These are phyloP conservation scores for Xerocomellus chrysenteron DNA, from an alignment of 768 basidiomycete genomes.

Conservation along the genomic window DNA sequence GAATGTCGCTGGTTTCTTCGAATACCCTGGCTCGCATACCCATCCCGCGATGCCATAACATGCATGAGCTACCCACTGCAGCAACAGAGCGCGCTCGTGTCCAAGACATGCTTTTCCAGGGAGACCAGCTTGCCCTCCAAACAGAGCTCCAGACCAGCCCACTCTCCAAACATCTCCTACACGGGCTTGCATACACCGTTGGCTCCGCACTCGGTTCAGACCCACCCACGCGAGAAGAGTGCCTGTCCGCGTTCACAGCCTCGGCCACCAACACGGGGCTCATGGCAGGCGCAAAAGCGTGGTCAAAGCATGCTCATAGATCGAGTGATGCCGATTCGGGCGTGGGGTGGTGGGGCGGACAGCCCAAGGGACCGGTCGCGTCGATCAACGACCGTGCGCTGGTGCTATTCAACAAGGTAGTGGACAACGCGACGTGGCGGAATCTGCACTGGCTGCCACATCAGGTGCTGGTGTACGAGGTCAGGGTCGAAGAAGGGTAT, in stretches of 20 bases:
- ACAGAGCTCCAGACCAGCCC: slow-evolving; percentile 25
- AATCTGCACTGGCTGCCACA: slow-evolving; percentile 70
- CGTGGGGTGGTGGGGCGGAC: slow-evolving; percentile 58
- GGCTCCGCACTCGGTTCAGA: slow-evolving; percentile 56
- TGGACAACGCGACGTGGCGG: slow-evolving; percentile 53
- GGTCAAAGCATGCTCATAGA: slow-evolving; percentile 65
- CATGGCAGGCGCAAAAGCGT: slow-evolving; percentile 60
- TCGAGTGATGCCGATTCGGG: slow-evolving; percentile 29
- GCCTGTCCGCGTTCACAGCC: slow-evolving; percentile 50
- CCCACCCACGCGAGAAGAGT: slow-evolving; percentile 49
- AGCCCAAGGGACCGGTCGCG: slow-evolving; percentile 50
- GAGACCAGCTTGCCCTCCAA: slow-evolving; percentile 9
- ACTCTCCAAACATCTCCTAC: slow-evolving; percentile 45
- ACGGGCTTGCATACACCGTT: slow-evolving; percentile 56
- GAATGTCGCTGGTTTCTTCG: not conserved
- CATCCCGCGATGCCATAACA: slow-evolving; percentile 42
- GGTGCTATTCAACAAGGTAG: slow-evolving; percentile 51
- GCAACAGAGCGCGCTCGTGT: slow-evolving; percentile 37
- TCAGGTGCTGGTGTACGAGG: slow-evolving; percentile 60
- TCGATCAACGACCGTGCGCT: slow-evolving; percentile 54
- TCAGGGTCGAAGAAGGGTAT: slow-evolving; percentile 57
- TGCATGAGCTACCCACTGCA: slow-evolving; percentile 45
- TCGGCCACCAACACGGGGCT: slow-evolving; percentile 49
- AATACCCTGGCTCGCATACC: slow-evolving; percentile 5
- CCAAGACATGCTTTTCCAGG: slow-evolving; percentile 10